phyloP scores from a whole-genome alignment of 805 yeast genomes.

The Pichia californica region DNA sequence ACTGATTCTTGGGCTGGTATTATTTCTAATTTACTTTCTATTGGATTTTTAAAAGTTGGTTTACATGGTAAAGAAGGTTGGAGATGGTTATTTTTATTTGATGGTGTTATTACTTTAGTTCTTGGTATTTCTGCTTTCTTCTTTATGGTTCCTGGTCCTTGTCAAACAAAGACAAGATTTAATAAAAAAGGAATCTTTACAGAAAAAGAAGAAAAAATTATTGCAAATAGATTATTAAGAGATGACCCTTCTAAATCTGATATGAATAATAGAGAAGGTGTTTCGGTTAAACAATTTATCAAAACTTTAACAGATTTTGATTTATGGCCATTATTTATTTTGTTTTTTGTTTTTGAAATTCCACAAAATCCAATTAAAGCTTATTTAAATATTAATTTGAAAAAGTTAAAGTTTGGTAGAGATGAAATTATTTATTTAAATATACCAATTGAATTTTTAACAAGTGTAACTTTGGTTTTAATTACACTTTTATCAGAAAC shows the following conservation, averaged over 20 bases:
- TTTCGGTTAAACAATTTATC: slow-evolving; percentile 35
- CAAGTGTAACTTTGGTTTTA: slow-evolving; percentile 30
- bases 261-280: slow-evolving; percentile 55
- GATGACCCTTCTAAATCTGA: slow-evolving; percentile 63
- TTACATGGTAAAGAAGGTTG: slow-evolving; percentile 43
- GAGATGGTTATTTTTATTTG: slow-evolving; percentile 62
- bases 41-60: slow-evolving; percentile 48
- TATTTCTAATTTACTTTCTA: slow-evolving; percentile 38
- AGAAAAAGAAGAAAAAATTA: slow-evolving; percentile 48
- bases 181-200: slow-evolving; percentile 35
- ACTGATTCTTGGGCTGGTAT: slow-evolving; percentile 44
- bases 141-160: slow-evolving; percentile 31
- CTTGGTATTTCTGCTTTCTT: slow-evolving; percentile 39
- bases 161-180: slow-evolving; percentile 26
- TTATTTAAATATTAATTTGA: slow-evolving; percentile 46
- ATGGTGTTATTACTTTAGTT: slow-evolving; percentile 49
- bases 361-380: slow-evolving; percentile 31
- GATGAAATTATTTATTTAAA: slow-evolving; percentile 45
- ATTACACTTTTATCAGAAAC: slow-evolving; percentile 34
- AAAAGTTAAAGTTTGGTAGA: slow-evolving; percentile 44
- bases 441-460: slow-evolving; percentile 42
- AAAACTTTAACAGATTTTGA: slow-evolving; percentile 42
- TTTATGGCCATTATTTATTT: slow-evolving; percentile 47
- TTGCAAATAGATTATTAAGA: slow-evolving; percentile 51
- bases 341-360: slow-evolving; percentile 37